Evolutionary conservation across 78 protist species (phyloP).

Genomic region (Dictyostelium brefeldianum): DNA sequence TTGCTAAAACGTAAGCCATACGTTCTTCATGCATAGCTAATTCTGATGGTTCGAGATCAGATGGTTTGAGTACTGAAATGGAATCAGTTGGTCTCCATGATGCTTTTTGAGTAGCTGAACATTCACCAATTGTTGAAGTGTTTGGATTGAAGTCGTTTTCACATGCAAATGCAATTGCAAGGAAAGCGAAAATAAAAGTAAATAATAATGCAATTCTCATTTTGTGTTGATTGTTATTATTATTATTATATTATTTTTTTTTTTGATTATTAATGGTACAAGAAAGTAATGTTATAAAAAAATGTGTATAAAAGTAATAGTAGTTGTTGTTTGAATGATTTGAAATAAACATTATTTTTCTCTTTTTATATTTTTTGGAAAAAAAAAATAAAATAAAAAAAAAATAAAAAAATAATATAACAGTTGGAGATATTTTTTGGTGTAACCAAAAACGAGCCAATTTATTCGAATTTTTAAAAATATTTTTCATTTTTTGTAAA

Average conservation of each 20-base stretch:
- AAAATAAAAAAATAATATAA: too few relatives aligned
- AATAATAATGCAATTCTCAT: conserved; percentile 18
- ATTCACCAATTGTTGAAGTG: conserved; percentile 12
- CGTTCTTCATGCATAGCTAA: conserved; percentile 39
- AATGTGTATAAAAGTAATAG: background rate
- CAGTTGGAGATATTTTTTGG: too few relatives aligned
- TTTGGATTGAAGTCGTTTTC: conserved; percentile 13
- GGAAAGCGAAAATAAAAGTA: background rate
- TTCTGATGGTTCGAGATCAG: conserved; percentile 34
- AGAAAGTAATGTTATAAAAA: background rate
- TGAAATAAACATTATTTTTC: too few relatives aligned
- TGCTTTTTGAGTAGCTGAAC: background rate
- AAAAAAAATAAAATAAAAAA: too few relatives aligned
- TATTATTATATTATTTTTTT: background rate
- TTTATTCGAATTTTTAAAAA: too few relatives aligned
- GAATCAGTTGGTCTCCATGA: background rate
- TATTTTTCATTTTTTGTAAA: too few relatives aligned
- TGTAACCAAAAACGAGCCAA: too few relatives aligned
- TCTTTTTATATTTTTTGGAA: too few relatives aligned
- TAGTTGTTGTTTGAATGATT: background rate
- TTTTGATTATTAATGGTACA: background rate
- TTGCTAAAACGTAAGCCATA: conserved; percentile 14
- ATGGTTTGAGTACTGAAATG: conserved; percentile 2
- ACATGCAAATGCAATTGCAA: conserved; percentile 22
- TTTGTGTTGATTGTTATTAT: background rate